These are phyloP conservation scores for Boechera stricta DNA, from an alignment of 345 rosid species.

Conservation along the genomic window DNA sequence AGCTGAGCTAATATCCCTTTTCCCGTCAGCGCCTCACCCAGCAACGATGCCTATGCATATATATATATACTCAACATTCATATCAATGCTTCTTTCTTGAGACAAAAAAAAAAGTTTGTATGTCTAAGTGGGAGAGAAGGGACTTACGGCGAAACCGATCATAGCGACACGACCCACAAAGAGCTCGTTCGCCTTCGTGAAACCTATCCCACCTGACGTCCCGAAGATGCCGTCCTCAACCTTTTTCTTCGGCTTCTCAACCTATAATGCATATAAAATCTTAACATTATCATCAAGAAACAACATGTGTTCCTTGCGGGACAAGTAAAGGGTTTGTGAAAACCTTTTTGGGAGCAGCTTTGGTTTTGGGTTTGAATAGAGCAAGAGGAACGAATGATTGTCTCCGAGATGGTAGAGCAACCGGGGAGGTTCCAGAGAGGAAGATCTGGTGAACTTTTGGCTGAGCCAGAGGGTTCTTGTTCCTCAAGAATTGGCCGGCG, in stretches of 20 bases:
- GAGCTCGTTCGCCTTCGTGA: conserved; percentile 92
- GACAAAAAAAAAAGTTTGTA: background rate
- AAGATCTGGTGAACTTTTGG: conserved; percentile 59
- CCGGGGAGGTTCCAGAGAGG: conserved; percentile 46
- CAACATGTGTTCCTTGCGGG: background rate
- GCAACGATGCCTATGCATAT: conserved; percentile 68
- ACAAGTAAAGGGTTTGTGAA: background rate
- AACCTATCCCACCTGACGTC: conserved; percentile 96
- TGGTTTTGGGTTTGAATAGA: conserved; percentile 82
- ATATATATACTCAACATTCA: conserved; percentile 26
- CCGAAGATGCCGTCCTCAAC: conserved; percentile 94
- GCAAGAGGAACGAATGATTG: conserved; percentile 61
- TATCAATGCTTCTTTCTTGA: conserved; percentile 14
- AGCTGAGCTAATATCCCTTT: conserved; percentile 88
- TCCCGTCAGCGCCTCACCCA: conserved; percentile 92
- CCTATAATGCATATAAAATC: conserved; percentile 39
- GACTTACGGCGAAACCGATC: conserved; percentile 95
- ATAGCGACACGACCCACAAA: conserved; percentile 99
- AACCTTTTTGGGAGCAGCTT: conserved; percentile 82
- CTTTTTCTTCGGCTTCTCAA: conserved; percentile 54
- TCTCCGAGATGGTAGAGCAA: conserved; percentile 29
- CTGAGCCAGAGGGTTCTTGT: conserved; percentile 58
- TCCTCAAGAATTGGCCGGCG: conserved; percentile 51
- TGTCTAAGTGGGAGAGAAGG: background rate
- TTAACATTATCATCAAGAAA: background rate